Base-by-base conservation (phyloP, 2,329 filamentous ascomycete species). In the Pseudogymnoascus sp. region DNA sequence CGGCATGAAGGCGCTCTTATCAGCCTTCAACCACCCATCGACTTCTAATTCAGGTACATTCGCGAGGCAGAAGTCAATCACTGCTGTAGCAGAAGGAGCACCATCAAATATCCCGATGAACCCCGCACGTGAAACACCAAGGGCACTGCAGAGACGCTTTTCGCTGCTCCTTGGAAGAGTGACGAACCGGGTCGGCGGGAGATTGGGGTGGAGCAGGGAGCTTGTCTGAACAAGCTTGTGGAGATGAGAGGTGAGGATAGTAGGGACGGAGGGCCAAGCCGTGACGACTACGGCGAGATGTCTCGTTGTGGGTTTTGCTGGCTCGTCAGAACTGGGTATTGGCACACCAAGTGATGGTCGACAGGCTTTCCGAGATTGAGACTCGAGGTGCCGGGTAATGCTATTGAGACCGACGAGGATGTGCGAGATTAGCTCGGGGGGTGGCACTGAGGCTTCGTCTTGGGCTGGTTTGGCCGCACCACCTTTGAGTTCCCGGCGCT, bases 331-430 rank as follows among this genome's bases (percentile, higher is more conserved):
- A 21, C n/a, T 42, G 21, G 31, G 23, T 34, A 37, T n/a, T 37
- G 16, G 53, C 25, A 16, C 25, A 16, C 23, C 59, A 5, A 43
- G 38, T 28, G 56, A 42, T 60, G 64, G 65, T 42, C 62, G 65
- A 2, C 67, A 66, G 3, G 38, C 49, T 37, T 68, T 63, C 1
- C 21, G 23, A 11, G 70, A 69, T 14, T 66, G 63, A 16, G 25
- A 42, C 62, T 72, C 67, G 1, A 92, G 78, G 59, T 77, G 78
- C 16, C 84, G 81, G 4, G 84, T 87, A 63, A 90, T 85, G 63
- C 77, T 80, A 68, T 86, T 83, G 49, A 91, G 76, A 2, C 89
- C 89, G 59, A 89, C 76, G 59, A 89, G 83, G 40, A 91, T 72
- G 65, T 81, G 80, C 3, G 75, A 75, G n/a, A 76, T 74, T 7